Base-by-base conservation (phyloP, 1,284 basidiomycete species). In the Heterobasidion irregulare region DNA sequence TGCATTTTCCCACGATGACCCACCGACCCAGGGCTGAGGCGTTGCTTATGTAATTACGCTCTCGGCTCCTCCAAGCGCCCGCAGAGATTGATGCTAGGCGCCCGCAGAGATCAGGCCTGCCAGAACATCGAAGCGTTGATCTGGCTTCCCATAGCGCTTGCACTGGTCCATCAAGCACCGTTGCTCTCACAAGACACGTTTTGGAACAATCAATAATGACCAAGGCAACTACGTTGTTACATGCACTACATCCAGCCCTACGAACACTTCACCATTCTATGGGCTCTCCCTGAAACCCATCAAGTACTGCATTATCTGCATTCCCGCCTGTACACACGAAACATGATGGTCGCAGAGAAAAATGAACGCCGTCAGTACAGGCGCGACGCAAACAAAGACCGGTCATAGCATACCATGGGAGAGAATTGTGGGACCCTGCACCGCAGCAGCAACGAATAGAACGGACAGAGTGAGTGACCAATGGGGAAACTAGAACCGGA, bases 241-340 rank as follows among this genome's bases (percentile, higher is more conserved):
- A 41, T n/a, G 3, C 26, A 26, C 26, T 26, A 4, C 26, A 26
- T 0, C n/a, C 5, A 41, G 4, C 3, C 38, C 38, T 41, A 41
- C 38, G 38, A n/a, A 10, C 38, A 2, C 4, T 12, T 3, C n/a
- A n/a, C 2, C 10, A 15, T 13, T n/a, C 60, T 53, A 68, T 16
- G 64, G 65, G 9, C 26, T 66, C 12, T 66, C 59, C 56, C 85
- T 77, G 67, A 82, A 79, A 13, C 86, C 86, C 79, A 88, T 75
- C 57, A 88, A 65, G 63, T 77, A 86, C 62, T 82, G 69, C 83
- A 88, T 86, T 52, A 75, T 80, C 64, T 87, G 85, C 70, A 84
- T 82, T 1, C 82, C 77, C 47, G 85, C 82, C 80, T 84, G 54
- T 34, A 41, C 2, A 13, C 35, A 10, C 41, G 6, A 47, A 52